Conservation (phyloP, 2,329 filamentous ascomycete genomes). For the Aureobasidium sp. region DNA sequence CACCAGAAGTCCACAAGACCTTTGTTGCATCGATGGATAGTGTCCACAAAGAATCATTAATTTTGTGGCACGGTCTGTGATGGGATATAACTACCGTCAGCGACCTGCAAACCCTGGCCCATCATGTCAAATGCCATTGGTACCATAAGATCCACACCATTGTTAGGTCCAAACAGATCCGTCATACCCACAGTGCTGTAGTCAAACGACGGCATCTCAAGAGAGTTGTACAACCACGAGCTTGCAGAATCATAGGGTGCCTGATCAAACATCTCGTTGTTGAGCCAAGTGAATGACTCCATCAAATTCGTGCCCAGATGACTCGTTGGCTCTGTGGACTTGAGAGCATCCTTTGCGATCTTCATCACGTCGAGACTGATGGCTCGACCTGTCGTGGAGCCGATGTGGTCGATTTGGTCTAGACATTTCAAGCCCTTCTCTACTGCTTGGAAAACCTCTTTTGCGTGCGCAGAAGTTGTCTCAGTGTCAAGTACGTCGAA, state of each 20-base stretch:
- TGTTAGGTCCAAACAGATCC: neutral
- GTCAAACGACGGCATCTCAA: conserved; percentile 1
- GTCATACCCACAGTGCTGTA: neutral
- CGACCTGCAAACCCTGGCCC: conserved; percentile 3
- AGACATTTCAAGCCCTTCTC: conserved; percentile 13
- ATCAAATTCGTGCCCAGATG: conserved; percentile 3
- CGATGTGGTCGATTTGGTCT: conserved; percentile 9
- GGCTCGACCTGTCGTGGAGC: conserved; percentile 10
- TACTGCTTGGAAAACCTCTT: neutral
- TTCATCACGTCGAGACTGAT: conserved; percentile 17
- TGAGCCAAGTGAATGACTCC: conserved; percentile 12
- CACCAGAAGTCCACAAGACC: too few species aligned
- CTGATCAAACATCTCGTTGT: conserved; percentile 4
- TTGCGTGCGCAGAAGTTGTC: conserved; percentile 10
- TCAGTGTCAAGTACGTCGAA: conserved; percentile 15
- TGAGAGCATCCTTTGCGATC: conserved; percentile 15
- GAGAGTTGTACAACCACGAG: conserved; percentile 8
- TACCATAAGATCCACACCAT: neutral
- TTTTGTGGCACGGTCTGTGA: neutral
- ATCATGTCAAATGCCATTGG: neutral
- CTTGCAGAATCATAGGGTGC: neutral
- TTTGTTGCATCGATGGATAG: too few species aligned
- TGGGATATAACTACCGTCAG: neutral
- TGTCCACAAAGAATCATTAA: neutral
- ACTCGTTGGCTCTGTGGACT: neutral